A percentile compares a stretch with the other conserved stretches of the same genome.
phyloP scores from a whole-genome alignment of 352 stramenopile genomes.

The Phytophthora vignae region DNA sequence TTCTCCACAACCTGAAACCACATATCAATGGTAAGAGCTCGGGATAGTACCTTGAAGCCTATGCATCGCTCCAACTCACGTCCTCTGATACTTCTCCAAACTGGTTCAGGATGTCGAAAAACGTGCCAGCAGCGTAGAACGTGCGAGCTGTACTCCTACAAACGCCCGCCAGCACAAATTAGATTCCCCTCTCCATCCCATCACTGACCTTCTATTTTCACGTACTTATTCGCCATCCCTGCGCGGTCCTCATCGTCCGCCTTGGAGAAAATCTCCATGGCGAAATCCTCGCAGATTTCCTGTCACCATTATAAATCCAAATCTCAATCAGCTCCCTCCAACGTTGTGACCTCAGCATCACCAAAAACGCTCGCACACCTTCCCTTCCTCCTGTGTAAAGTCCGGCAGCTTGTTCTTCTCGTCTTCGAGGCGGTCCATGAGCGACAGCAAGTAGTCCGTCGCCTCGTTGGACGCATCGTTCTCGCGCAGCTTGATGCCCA shows the following conservation, averaged over 20 bases:
- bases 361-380: conserved; percentile 53
- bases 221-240: conserved; percentile 89
- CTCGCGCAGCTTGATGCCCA: conserved; percentile 89
- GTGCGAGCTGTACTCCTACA: conserved; percentile 92
- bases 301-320: conserved; percentile 22
- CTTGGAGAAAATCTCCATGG: conserved; percentile 94
- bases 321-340: not conserved
- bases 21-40: conserved; percentile 9
- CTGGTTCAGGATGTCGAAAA: conserved; percentile 97
- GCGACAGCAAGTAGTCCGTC: conserved; percentile 89
- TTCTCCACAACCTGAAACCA: conserved; percentile 82
- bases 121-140: conserved; percentile 96
- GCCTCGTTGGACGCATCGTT: conserved; percentile 78
- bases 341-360: not conserved
- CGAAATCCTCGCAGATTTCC: conserved; percentile 91
- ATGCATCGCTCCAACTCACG: conserved; percentile 39
- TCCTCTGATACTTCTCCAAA: conserved; percentile 91
- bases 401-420: conserved; percentile 92
- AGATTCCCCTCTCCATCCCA: not conserved
- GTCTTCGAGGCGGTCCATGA: conserved; percentile 93
- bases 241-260: conserved; percentile 95
- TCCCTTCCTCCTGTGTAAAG: conserved; percentile 93
- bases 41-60: not conserved
- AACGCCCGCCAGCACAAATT: conserved; percentile 6
- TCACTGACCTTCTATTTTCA: not conserved